Evolutionary conservation across 305 asterid species (phyloP).

Genomic region (Solanum chacoense): DNA sequence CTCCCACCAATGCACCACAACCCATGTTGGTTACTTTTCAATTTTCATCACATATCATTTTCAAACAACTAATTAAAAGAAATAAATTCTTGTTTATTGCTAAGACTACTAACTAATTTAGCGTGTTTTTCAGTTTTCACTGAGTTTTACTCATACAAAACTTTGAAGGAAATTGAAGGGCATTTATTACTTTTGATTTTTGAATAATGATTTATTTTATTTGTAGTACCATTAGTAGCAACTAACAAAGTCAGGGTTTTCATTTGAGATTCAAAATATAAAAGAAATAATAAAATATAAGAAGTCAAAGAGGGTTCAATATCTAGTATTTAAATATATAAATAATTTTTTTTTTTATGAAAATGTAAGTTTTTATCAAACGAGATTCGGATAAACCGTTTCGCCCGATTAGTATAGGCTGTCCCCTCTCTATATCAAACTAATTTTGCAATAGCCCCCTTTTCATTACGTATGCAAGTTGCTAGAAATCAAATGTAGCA

Average conservation of each 20-base stretch:
- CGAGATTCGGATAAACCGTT: fast-evolving
- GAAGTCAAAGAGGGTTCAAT: neutral
- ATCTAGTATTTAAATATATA: neutral
- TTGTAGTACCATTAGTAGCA: too few species aligned
- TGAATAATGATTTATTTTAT: neutral
- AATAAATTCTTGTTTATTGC: neutral
- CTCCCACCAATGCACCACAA: too few species aligned
- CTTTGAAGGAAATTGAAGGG: neutral
- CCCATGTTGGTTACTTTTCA: too few species aligned
- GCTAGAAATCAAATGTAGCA: neutral
- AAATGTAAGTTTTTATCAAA: neutral
- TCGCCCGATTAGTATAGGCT: neutral
- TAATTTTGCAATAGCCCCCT: neutral
- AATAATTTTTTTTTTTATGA: neutral
- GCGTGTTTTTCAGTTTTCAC: neutral
- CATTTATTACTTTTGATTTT: neutral
- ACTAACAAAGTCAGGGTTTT: neutral
- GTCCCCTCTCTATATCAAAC: neutral
- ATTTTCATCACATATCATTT: neutral
- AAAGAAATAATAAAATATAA: neutral
- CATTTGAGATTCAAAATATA: neutral
- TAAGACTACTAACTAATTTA: neutral
- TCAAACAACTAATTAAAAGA: neutral
- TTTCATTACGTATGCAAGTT: neutral
- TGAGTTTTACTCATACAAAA: neutral